Evolutionary conservation across 495 filamentous ascomycete species (phyloP), one percentile per base, ranked within the genome.

Genomic region (Astrocystis sublimbata): DNA sequence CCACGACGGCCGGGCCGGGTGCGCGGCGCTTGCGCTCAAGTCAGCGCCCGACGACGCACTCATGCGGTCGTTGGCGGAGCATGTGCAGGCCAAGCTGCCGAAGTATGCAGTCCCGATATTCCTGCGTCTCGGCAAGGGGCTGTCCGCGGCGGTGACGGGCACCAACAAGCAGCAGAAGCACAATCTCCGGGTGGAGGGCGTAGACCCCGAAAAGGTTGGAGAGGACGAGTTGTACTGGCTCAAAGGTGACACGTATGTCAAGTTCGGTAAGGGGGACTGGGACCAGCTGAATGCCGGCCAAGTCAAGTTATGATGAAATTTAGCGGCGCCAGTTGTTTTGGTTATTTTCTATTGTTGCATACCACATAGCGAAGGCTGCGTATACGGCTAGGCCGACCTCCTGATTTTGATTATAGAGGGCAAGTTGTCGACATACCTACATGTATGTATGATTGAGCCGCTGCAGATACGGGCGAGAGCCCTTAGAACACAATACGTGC

Each of bases 161-260:
- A 97, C 90, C 62, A 90, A 92, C 64, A 97, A 97, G 76, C 90
- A 94, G 70, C 87, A 92, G 71, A 97, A 90, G 72, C 82, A 87
- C 65, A 71, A 76, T 0, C 71, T 97, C 60, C 78, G 90, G n/a
- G 75, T 72, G 1, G 81, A 93, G 62, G 93, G 92, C 0, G 91
- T 94, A 2, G 83, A 93, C 66, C 88, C 87, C 0, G 68, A 64
- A 4, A 82, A 82, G 42, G 80, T 86, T 0, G 80, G 79, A 1
- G 57, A 54, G 0, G 90, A 93, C 60, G 76, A 78, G 54, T n/a
- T 96, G 36, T 96, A 83, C 72, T 82, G 79, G 78, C 71, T 82
- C 17, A 91, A 88, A 71, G 80, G 78, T 0, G 82, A 81, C 19
- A 79, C 76, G 13, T 97, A 96, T 75, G 84, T 85, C 12, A 80